Conservation (phyloP, 2,329 filamentous ascomycete genomes). For the Emergomyces pasteurianus region DNA sequence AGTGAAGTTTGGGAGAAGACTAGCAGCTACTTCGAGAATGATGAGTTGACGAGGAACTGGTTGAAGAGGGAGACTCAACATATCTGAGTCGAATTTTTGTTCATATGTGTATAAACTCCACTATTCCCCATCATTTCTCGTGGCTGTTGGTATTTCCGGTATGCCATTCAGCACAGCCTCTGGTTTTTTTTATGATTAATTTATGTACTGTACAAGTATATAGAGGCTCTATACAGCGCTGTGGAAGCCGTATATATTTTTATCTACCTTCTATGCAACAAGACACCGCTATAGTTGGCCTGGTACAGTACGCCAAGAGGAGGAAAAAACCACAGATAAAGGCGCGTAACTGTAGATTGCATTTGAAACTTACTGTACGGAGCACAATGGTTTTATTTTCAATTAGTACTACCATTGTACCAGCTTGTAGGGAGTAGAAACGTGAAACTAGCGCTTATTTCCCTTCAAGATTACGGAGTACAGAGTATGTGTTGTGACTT, state of each 20-base stretch:
- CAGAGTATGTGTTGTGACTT: too few relatives aligned
- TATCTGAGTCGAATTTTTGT: conserved; percentile 2
- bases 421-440: not conserved
- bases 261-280: not conserved
- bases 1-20: conserved; percentile 72
- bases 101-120: not conserved
- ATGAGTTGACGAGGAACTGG: conserved; percentile 64
- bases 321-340: not conserved
- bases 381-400: too few relatives aligned
- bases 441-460: not conserved
- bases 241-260: not conserved
- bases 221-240: not conserved
- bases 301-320: not conserved
- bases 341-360: not conserved
- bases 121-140: not conserved
- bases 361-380: not conserved
- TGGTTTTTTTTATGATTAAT: not conserved
- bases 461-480: not conserved
- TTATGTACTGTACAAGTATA: not conserved
- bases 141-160: not conserved
- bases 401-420: too few relatives aligned
- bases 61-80: conserved; percentile 73
- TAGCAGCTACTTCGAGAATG: conserved; percentile 59
- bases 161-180: not conserved
- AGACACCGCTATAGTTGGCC: too few relatives aligned